These are phyloP conservation scores for Melanomma pulvis-pyrius DNA, from an alignment of 495 filamentous ascomycete genomes.

Conservation along the genomic window DNA sequence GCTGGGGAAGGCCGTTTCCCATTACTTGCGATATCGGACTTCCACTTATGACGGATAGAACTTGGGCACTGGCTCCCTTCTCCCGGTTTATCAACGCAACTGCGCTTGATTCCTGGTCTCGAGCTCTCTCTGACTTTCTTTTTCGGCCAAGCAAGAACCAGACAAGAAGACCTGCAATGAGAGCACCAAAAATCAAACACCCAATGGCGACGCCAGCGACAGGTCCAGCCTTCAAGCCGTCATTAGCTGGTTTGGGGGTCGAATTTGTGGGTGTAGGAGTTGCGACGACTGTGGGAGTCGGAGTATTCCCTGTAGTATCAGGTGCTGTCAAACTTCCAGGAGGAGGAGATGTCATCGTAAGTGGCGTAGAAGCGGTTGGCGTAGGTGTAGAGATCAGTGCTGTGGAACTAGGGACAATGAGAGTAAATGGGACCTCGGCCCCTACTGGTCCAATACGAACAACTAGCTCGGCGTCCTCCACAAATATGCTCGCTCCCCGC, in stretches of 20 bases:
- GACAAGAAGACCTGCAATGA: constrained; percentile 23
- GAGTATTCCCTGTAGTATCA: not conserved
- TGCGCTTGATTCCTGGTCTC: constrained; percentile 20
- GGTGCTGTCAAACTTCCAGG: not conserved
- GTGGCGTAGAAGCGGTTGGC: not conserved
- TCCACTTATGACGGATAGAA: constrained; percentile 11
- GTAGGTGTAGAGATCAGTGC: not conserved
- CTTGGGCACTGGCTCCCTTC: constrained; percentile 18
- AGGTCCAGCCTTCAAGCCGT: constrained; percentile 16
- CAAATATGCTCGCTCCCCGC: too few species aligned
- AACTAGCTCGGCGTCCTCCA: too few species aligned
- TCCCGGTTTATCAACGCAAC: constrained; percentile 20
- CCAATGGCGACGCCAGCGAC: constrained; percentile 32
- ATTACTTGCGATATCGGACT: constrained; percentile 18
- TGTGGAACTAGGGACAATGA: too few species aligned
- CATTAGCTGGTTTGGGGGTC: not conserved
- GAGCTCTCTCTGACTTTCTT: not conserved
- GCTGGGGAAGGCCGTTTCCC: constrained; percentile 38
- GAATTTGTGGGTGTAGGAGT: not conserved
- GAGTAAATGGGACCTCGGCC: too few species aligned
- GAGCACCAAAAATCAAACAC: constrained; percentile 27
- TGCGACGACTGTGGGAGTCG: not conserved
- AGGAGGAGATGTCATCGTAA: not conserved
- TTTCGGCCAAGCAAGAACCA: constrained; percentile 22
- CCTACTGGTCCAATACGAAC: too few species aligned